Conservation (phyloP, 2,329 filamentous ascomycete species). For the Macrophomina tecta region DNA sequence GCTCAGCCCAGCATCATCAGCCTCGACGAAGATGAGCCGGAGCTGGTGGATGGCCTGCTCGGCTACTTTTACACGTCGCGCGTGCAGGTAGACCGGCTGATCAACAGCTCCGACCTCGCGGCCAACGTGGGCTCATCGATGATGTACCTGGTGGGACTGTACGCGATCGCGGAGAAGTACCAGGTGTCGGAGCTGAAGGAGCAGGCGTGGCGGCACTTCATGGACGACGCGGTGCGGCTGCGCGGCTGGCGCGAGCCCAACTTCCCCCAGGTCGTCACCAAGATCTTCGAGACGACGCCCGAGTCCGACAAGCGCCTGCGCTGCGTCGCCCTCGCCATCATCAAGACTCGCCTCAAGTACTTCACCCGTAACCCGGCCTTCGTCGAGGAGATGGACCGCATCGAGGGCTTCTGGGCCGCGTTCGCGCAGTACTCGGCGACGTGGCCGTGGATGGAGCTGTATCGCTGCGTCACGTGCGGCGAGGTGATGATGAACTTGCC, state of each 20-base stretch:
- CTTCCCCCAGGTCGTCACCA: background rate
- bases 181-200: background rate
- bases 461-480: background rate
- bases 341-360: conserved; percentile 1
- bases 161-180: conserved; percentile 21
- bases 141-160: conserved; percentile 6
- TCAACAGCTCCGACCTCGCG: background rate
- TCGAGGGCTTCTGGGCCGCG: conserved; percentile 1
- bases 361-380: conserved; percentile 15
- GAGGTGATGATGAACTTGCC: conserved; percentile 8
- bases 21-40: conserved; percentile 14
- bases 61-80: conserved; percentile 20
- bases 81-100: background rate
- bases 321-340: background rate
- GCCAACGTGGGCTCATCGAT: background rate
- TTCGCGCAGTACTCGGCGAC: background rate
- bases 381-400: conserved; percentile 1
- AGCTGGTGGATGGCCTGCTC: conserved; percentile 21
- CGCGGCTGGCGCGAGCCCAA: background rate
- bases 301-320: background rate
- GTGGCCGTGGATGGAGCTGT: conserved; percentile 14
- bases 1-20: conserved; percentile 9
- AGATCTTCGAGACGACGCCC: conserved; percentile 5
- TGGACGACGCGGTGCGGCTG: background rate
- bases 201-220: background rate